Evolutionary conservation across 1,284 basidiomycete genomes (phyloP), one percentile per base, ranked within the genome.

Genomic region (Ustilago curta): DNA sequence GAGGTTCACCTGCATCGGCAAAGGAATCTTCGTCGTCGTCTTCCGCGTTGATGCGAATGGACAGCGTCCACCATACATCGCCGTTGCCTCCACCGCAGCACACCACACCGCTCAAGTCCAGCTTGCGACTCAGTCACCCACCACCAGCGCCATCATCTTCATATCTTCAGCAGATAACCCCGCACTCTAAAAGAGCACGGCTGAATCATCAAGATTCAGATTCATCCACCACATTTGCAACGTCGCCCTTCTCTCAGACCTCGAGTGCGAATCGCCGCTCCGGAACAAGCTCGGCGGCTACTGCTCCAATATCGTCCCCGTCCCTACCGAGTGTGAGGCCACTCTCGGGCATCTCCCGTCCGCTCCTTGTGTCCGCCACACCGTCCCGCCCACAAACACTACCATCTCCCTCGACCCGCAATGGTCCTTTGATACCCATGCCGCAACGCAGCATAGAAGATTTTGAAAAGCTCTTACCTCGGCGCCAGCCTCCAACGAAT

Each of bases 331-430:
- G 35, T 12, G 54, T 70, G 9, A 48, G 61, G n/a, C 68, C 61
- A 19, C 68, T 70, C 18, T 70, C 68, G 2, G 68, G 61, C 8
- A 70, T 70, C 31, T 53, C 58, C 2, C 59, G 61, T 32, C 58
- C 68, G 6, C 27, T 64, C 6, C 68, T 61, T 4, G 8, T 61
- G 39, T 61, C 58, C 8, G 35, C 61, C 11, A 65, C 58, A 5
- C 61, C 68, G 8, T 64, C 67, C n/a, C 67, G 56, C 23, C 42
- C 61, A 11, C 67, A 59, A 8, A 53, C 50, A 4, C 18, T 43
- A 11, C n/a, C 54, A 12, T 49, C 16, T 5, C 47, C 52, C 8
- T 39, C 18, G 14, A 19, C 45, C 4, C 49, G 40, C 39, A 43
- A 21, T 16, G 31, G 6, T 4, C 31, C 31, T 19, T 58, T 70